phyloP scores from a whole-genome alignment of 352 stramenopile species.

The Aphanomyces cochlioides region DNA sequence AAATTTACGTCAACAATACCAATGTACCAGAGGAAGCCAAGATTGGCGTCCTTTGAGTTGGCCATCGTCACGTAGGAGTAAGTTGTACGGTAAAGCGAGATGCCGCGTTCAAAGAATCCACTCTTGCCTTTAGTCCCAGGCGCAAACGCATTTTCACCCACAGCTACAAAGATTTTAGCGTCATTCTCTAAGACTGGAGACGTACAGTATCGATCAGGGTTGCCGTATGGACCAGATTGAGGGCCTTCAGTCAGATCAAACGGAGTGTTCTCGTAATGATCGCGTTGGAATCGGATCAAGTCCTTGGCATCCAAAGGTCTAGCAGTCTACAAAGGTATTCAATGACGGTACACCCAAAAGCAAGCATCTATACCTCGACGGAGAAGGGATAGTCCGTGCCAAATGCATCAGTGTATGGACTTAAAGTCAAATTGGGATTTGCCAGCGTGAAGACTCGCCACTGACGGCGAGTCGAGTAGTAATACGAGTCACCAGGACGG shows the following conservation, averaged over 20 bases:
- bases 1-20: background rate
- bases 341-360: no score
- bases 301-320: conserved; percentile 38
- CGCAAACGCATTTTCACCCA: conserved; percentile 13
- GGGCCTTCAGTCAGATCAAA: conserved; percentile 46
- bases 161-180: background rate
- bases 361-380: conserved; percentile 41
- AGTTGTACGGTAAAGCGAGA: conserved; percentile 63
- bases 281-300: conserved; percentile 50
- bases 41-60: background rate
- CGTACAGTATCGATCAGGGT: conserved; percentile 48
- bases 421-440: conserved; percentile 63
- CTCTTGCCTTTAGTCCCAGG: conserved; percentile 6
- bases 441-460: conserved; percentile 88
- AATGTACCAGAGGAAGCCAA: conserved; percentile 15
- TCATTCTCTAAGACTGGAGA: background rate
- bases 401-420: conserved; percentile 69
- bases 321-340: background rate
- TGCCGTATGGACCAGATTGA: conserved; percentile 55
- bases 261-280: conserved; percentile 58
- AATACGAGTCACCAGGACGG: conserved; percentile 51
- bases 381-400: conserved; percentile 85
- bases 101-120: conserved; percentile 48
- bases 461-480: conserved; percentile 88
- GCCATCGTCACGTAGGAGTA: conserved; percentile 37